Evolutionary conservation across 2,329 filamentous ascomycete species (phyloP), one percentile per base, ranked within the genome.

Genomic region (Pyrenochaeta sp.): DNA sequence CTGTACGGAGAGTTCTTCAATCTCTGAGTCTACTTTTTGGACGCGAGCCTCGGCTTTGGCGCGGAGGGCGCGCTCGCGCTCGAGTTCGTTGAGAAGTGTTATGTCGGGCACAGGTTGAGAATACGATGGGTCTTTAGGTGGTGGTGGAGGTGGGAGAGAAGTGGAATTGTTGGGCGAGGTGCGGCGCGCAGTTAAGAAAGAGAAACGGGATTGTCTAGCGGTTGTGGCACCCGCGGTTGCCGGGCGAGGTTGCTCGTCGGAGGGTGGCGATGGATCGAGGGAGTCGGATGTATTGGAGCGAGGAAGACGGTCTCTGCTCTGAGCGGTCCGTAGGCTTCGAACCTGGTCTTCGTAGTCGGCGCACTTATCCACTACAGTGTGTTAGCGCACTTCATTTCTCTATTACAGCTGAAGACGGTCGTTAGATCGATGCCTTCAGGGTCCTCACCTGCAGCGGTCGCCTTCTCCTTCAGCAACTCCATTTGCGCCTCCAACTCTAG

Each of bases 261-360:
- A 73, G 48, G 65, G 61, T 34, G 66, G 64, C 15, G 58, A 43
- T 37, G 62, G 52, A 12, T 61, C 56, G 44, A 66, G 50, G 19
- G 71, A 55, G 42, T 67, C 61, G 24, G 64, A 54, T 15, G 68
- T 68, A 54, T 73, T 65, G 37, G 70, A 60, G 25, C 67, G 64
- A 37, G 50, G 52, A 50, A 68, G 62, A 50, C 58, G 58, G 27
- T 55, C 37, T 37, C 47, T 50, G 40, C 55, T 27, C 62, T 48
- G 65, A 46, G 56, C 24, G 7, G 57, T 34, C 43, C 66, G 63
- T 25, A 92, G 81, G 44, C 78, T 81, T 44, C 86, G 82, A 40
- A 93, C 84, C 74, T 93, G 90, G 77, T 92, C 90, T 78, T 94
- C 91, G 82, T 92, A 93, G 80, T 92, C 89, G 71, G 91, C 90